These are phyloP conservation scores for Marsdenia floribunda DNA, from an alignment of 257 asterid species.

Conservation along the genomic window DNA sequence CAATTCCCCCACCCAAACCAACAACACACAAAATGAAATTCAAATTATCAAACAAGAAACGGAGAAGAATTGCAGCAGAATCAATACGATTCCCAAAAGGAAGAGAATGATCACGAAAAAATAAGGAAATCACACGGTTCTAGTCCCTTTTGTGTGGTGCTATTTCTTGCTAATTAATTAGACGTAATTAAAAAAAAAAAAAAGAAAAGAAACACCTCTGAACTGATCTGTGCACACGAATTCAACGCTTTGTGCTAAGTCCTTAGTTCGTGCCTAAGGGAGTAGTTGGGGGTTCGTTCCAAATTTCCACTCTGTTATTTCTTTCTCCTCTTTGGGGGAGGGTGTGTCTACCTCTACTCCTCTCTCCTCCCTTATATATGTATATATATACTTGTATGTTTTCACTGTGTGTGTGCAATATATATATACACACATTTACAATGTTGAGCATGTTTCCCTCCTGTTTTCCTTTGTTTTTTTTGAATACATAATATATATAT, in stretches of 20 bases:
- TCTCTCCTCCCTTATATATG: background rate
- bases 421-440: background rate
- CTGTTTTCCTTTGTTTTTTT: too few species aligned
- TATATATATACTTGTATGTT: background rate
- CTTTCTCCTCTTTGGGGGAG: background rate
- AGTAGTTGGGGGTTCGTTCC: constrained; percentile 38
- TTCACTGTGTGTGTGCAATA: too few species aligned
- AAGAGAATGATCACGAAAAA: background rate
- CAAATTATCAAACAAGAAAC: background rate
- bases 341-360: background rate
- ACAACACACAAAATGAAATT: background rate
- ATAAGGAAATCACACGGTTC: too few species aligned
- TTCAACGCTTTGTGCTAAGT: constrained; percentile 32
- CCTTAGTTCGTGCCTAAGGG: constrained; percentile 19
- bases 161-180: too few species aligned
- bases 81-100: too few species aligned
- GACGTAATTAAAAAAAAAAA: too few species aligned
- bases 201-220: constrained; percentile 43
- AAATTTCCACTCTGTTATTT: background rate
- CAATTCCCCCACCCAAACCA: background rate
- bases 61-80: too few species aligned
- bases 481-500: too few species aligned
- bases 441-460: background rate
- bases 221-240: constrained; percentile 37
- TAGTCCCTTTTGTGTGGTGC: too few species aligned